Evolutionary conservation across 2,329 filamentous ascomycete genomes (phyloP), one percentile per base, ranked within the genome.

Genomic region (Aureobasidium mangrovei): DNA sequence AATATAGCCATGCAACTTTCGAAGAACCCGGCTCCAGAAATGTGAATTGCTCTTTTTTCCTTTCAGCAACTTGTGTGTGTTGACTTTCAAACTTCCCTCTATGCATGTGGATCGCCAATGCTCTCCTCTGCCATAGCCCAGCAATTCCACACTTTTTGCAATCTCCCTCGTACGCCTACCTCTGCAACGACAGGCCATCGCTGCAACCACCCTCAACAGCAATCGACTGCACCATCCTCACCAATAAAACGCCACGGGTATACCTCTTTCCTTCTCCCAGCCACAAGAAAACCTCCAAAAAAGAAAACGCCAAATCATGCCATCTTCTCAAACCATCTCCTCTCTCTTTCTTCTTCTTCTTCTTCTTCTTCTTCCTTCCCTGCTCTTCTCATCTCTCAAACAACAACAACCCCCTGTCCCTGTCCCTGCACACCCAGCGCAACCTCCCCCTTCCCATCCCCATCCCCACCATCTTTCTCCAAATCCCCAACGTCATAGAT

Each of bases 401-500:
- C 61, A 9, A 59, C 63, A 39, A 60, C 61, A 39, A 58, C 57
- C 43, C 58, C 51, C 56, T 61, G 59, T 53, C 24, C 53, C 55
- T 32, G 52, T 53, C 43, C 44, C 18, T 18, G 18, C 40, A 52
- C 55, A 48, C 31, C 35, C 24, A 38, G 48, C 40, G n/a, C 9
- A 38, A 42, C 47, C 55, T 33, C 46, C 41, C 42, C 49, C 33
- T 54, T 55, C 60, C 45, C 18, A 18, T 18, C 18, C 18, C 18
- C 18, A 18, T 18, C 18, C 18, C 18, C 18, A 18, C 73, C 70
- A 31, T 71, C 69, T 61, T 77, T 75, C 3, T 76, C 76, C 51
- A 81, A 64, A 65, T 79, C 76, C 57, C 77, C 73, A 72, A 80
- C 60, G 36, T 97, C 93, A 63, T 90, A 98, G 44, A 98, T 94